Evolutionary conservation across 768 basidiomycete species (phyloP), one percentile per base, ranked within the genome.

Genomic region (Lactarius hatsudake): DNA sequence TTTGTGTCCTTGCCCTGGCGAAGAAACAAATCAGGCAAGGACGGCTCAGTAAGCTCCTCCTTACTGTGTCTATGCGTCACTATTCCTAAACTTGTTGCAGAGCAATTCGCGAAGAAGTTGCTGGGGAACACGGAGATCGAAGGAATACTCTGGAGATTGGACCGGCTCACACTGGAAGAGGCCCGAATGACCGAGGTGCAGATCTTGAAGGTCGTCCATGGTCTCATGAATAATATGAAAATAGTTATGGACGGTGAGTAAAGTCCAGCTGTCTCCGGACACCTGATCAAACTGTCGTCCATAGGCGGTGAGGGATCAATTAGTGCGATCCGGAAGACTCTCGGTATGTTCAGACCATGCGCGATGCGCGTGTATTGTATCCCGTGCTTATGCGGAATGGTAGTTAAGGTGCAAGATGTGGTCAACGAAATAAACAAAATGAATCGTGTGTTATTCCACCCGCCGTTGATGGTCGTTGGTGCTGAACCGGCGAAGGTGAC

Each of bases 401-500:
- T 13, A 51, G 48, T 51, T 6, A 51, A 1, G 0, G 2, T 51
- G 12, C 48, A 51, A 23, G 48, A 51, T 2, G 48, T 51, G 10
- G 48, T 23, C 10, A 51, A 13, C 23, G 48, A 51, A 23, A 51
- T 51, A 13, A 51, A 51, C 23, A 13, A 1, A 51, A 51, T 51
- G n/a, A 13, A 23, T 0, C 48, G 48, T 51, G 23, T 12, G 48
- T 51, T 5, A 20, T 4, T 4, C 18, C 9, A n/a, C 18, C 23
- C 5, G 0, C 12, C 8, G 1, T 12, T 10, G 9, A 3, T 23
- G 45, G n/a, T 8, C 8, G 5, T 12, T 4, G 12, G 0, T 0
- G 23, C n/a, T 13, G 48, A 51, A 13, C 23, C 0, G 9, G 23
- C 48, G 1, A 12, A 51, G 48, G 48, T 23, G 48, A 51, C 12